Evolutionary conservation across 208 protist species (phyloP).

Genomic region (Leishmania tarentolae): DNA sequence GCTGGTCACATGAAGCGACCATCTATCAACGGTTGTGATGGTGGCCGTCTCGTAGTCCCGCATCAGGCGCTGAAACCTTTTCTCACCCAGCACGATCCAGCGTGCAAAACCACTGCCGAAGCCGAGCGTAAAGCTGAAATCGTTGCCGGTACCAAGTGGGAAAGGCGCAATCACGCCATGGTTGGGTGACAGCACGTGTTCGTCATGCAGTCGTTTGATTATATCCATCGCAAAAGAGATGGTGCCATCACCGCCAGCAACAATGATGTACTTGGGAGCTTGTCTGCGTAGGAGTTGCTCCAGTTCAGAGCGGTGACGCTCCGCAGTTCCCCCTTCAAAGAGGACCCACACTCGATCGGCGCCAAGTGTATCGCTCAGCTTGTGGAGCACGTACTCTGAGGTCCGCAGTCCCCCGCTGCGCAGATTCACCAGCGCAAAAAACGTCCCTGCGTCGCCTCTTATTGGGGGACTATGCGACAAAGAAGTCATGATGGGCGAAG

Average conservation of each 20-base stretch:
- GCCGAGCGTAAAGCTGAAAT: slow-evolving; percentile 61
- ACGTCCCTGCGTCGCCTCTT: neutral
- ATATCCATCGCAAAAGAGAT: slow-evolving; percentile 56
- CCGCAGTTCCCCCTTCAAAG: slow-evolving; percentile 23
- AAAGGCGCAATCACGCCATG: slow-evolving; percentile 48
- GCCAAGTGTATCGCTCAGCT: slow-evolving; percentile 32
- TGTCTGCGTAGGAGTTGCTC: slow-evolving; percentile 31
- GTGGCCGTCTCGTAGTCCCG: slow-evolving; percentile 23
- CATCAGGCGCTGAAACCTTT: slow-evolving; percentile 37
- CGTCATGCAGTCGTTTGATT: slow-evolving; percentile 39
- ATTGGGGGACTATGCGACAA: neutral
- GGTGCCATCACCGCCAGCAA: slow-evolving; percentile 68
- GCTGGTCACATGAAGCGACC: slow-evolving; percentile 33
- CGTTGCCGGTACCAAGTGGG: slow-evolving; percentile 77
- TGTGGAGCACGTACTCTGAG: slow-evolving; percentile 40
- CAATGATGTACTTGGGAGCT: slow-evolving; percentile 44
- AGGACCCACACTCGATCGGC: slow-evolving; percentile 42
- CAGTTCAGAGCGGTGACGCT: slow-evolving; percentile 15
- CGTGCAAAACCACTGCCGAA: slow-evolving; percentile 62
- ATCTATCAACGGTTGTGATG: slow-evolving; percentile 41
- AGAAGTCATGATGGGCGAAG: slow-evolving; percentile 1
- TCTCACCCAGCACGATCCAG: slow-evolving; percentile 42
- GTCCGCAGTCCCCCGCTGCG: slow-evolving; percentile 41
- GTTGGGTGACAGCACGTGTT: neutral
- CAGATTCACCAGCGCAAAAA: slow-evolving; percentile 49